Percentiles rank a stretch among this genome's conserved stretches.
phyloP scores from a whole-genome alignment of 2,329 filamentous ascomycete genomes.

The Botryotinia convoluta region DNA sequence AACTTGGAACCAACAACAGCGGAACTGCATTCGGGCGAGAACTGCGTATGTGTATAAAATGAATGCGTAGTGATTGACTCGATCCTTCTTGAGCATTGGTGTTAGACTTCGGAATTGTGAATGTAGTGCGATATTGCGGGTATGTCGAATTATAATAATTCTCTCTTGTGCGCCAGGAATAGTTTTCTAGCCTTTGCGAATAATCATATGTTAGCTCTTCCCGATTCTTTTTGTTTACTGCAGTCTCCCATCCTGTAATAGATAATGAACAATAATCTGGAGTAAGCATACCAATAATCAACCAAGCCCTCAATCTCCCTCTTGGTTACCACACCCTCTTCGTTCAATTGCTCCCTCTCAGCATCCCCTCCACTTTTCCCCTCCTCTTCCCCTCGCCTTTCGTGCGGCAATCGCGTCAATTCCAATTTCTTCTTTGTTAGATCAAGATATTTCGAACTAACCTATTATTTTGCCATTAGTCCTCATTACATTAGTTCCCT shows the following conservation, averaged over 20 bases:
- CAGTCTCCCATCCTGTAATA: background rate
- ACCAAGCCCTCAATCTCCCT: slow-evolving; percentile 60
- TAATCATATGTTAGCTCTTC: background rate
- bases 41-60: slow-evolving; percentile 63
- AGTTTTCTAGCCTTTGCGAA: slow-evolving; percentile 57
- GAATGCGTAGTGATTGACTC: slow-evolving; percentile 49
- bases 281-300: slow-evolving; percentile 56
- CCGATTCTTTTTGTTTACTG: background rate
- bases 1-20: slow-evolving; percentile 62
- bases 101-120: slow-evolving; percentile 9
- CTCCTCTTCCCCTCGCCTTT: slow-evolving; percentile 35
- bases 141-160: slow-evolving; percentile 54
- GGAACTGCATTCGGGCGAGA: slow-evolving; percentile 55
- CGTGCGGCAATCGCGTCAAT: slow-evolving; percentile 62
- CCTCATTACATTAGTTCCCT: background rate
- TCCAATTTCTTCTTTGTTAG: slow-evolving; percentile 67
- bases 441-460: slow-evolving; percentile 65
- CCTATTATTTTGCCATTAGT: slow-evolving; percentile 41
- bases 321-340: slow-evolving; percentile 56
- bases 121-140: slow-evolving; percentile 60
- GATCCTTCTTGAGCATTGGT: background rate
- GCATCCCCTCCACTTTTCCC: background rate
- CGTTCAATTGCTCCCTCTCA: slow-evolving; percentile 31
- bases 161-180: slow-evolving; percentile 63
- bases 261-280: background rate